Percentiles rank a stretch among this genome's conserved stretches.
Conservation (phyloP, 495 filamentous ascomycete species). For the Penicillium angulare region DNA sequence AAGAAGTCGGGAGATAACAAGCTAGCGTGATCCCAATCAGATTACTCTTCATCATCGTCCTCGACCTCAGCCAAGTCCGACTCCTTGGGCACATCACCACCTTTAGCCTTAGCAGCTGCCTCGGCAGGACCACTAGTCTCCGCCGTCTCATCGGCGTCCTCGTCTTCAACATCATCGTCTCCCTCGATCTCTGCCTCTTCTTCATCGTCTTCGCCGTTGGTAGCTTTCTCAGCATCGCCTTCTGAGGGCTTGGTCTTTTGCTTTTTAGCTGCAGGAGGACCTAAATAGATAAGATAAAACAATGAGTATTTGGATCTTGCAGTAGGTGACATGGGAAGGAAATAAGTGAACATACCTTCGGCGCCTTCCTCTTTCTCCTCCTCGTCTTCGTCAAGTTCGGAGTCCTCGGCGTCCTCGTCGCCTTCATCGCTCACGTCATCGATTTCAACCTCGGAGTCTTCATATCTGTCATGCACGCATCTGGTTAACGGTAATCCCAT, state of each 20-base stretch:
- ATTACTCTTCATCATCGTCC: constrained; percentile 20
- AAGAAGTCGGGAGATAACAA: not conserved
- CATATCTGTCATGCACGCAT: constrained; percentile 36
- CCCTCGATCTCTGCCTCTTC: constrained; percentile 29
- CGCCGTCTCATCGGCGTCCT: constrained; percentile 31
- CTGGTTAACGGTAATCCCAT: constrained; percentile 5
- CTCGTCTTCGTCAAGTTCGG: constrained; percentile 18
- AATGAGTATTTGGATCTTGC: constrained; percentile 7
- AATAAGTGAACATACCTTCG: constrained; percentile 31
- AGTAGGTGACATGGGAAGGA: not conserved
- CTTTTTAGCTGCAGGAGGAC: constrained; percentile 40
- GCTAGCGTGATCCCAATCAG: not conserved
- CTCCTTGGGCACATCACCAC: constrained; percentile 46
- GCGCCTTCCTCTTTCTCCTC: constrained; percentile 29
- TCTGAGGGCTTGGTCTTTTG: constrained; percentile 20
- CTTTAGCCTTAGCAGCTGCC: constrained; percentile 44
- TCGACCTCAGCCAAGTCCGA: constrained; percentile 41
- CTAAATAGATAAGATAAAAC: constrained; percentile 12
- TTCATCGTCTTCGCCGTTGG: constrained; percentile 34
- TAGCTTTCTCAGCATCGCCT: constrained; percentile 30
- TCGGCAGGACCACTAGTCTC: constrained; percentile 43
- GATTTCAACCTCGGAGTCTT: constrained; percentile 47
- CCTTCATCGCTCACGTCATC: constrained; percentile 42
- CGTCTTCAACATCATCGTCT: constrained; percentile 28
- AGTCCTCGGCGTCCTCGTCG: constrained; percentile 26